Evolutionary conservation across 208 protist genomes (phyloP).

Genomic region (Vickermania ingenoplastis): DNA sequence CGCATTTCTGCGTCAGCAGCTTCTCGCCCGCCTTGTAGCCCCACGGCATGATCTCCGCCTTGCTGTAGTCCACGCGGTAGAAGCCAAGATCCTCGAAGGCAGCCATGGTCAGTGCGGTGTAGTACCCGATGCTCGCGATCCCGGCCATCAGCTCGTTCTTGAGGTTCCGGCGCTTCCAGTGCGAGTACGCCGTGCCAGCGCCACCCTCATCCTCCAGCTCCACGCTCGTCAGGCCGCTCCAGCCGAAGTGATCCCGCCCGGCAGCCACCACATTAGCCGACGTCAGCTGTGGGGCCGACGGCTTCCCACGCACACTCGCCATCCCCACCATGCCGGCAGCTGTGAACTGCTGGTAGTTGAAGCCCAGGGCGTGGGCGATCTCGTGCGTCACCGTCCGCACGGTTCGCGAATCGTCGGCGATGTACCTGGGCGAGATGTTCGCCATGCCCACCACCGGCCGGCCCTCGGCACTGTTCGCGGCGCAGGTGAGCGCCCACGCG

Average conservation of each 20-base stretch:
- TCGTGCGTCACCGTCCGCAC: conserved; percentile 54
- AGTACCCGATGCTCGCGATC: conserved; percentile 16
- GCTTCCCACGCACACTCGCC: conserved; percentile 31
- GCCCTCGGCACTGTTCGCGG: neutral
- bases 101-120: conserved; percentile 71
- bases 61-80: conserved; percentile 64
- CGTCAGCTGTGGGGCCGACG: conserved; percentile 13
- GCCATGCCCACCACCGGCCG: conserved; percentile 29
- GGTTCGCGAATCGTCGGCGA: conserved; percentile 6
- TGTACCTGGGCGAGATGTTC: conserved; percentile 36
- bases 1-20: conserved; percentile 34
- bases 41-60: conserved; percentile 62
- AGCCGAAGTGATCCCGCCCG: conserved; percentile 56
- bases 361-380: conserved; percentile 82
- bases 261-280: conserved; percentile 18
- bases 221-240: conserved; percentile 30
- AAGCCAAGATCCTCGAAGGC: conserved; percentile 69
- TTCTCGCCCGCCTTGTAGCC: conserved; percentile 46
- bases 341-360: conserved; percentile 14
- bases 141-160: conserved; percentile 81
- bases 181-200: conserved; percentile 29
- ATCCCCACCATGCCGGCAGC: neutral
- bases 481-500: conserved; percentile 43
- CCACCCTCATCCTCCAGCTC: conserved; percentile 71
- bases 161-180: conserved; percentile 83